A percentile compares a stretch with the other conserved stretches of the same genome.
These are phyloP conservation scores for Trichosanthes truncata DNA, from an alignment of 306 rosid genomes.

Conservation along the genomic window DNA sequence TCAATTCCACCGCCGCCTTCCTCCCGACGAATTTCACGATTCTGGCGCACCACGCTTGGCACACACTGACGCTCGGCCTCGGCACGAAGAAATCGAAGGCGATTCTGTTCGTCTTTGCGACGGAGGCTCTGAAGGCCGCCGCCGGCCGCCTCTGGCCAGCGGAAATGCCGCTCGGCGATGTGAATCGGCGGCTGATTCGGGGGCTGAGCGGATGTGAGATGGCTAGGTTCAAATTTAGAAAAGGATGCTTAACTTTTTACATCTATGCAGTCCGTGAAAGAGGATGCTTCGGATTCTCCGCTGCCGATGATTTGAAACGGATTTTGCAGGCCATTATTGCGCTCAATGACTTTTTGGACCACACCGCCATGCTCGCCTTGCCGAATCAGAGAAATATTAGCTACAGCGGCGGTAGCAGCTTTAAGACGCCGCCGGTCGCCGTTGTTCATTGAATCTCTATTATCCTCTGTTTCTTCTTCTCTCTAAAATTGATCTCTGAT, in stretches of 20 bases:
- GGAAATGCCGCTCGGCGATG: constrained; percentile 80
- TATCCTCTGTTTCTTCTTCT: neutral
- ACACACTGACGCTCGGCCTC: constrained; percentile 82
- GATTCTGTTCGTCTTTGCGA: constrained; percentile 64
- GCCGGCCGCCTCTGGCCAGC: constrained; percentile 61
- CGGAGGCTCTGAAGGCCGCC: constrained; percentile 38
- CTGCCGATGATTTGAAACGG: constrained; percentile 54
- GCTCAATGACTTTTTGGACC: constrained; percentile 90
- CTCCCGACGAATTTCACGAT: constrained; percentile 92
- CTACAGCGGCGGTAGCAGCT: constrained; percentile 19
- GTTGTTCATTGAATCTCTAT: constrained; percentile 49
- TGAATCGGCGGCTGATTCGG: constrained; percentile 58
- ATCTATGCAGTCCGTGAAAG: constrained; percentile 63
- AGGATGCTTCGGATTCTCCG: constrained; percentile 55
- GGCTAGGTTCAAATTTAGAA: constrained; percentile 93
- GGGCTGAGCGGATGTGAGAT: constrained; percentile 59
- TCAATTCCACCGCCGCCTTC: constrained; percentile 71
- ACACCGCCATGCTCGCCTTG: constrained; percentile 89
- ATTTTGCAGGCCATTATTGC: constrained; percentile 62
- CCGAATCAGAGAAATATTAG: constrained; percentile 67
- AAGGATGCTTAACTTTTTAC: constrained; percentile 87
- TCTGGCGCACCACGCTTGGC: constrained; percentile 94
- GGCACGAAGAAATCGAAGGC: constrained; percentile 89
- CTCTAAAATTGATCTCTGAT: neutral
- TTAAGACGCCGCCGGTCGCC: constrained; percentile 18